These are phyloP conservation scores for Friedmanniomyces simplex DNA, from an alignment of 495 filamentous ascomycete species.

Conservation along the genomic window DNA sequence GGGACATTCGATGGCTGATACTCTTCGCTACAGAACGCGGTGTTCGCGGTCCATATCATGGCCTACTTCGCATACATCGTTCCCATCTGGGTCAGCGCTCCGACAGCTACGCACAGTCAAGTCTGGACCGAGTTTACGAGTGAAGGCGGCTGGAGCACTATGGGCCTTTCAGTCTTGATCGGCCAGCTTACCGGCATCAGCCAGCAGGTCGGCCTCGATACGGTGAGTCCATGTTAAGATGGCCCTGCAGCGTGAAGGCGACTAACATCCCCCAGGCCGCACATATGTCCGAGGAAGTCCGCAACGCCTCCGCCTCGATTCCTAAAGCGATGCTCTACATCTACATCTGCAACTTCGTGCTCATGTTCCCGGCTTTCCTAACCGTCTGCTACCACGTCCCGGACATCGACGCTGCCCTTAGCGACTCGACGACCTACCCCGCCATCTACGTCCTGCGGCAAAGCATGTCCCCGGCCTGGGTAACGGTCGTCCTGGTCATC, in stretches of 20 bases:
- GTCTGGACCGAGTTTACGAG: conserved; percentile 25
- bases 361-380: conserved; percentile 32
- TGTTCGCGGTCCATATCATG: conserved; percentile 26
- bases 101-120: conserved; percentile 13
- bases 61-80: conserved; percentile 30
- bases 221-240: conserved; percentile 2
- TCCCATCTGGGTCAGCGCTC: conserved; percentile 24
- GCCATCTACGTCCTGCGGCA: conserved; percentile 32
- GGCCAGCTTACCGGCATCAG: conserved; percentile 7
- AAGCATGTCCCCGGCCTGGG: conserved; percentile 23
- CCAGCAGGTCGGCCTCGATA: conserved; percentile 27
- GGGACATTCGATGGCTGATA: too few relatives aligned
- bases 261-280: background rate
- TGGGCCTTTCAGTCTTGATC: background rate
- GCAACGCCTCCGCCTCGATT: conserved; percentile 23
- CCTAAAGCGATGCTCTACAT: conserved; percentile 25
- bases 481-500: conserved; percentile 33
- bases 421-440: conserved; percentile 32
- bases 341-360: conserved; percentile 4
- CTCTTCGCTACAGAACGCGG: conserved; percentile 29
- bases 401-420: conserved; percentile 31
- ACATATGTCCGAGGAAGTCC: conserved; percentile 30
- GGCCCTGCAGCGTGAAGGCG: background rate
- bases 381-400: conserved; percentile 40
- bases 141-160: conserved; percentile 22